Conservation (phyloP, 371 early-diverging fungal species). For the Haplosporangium sp. region DNA sequence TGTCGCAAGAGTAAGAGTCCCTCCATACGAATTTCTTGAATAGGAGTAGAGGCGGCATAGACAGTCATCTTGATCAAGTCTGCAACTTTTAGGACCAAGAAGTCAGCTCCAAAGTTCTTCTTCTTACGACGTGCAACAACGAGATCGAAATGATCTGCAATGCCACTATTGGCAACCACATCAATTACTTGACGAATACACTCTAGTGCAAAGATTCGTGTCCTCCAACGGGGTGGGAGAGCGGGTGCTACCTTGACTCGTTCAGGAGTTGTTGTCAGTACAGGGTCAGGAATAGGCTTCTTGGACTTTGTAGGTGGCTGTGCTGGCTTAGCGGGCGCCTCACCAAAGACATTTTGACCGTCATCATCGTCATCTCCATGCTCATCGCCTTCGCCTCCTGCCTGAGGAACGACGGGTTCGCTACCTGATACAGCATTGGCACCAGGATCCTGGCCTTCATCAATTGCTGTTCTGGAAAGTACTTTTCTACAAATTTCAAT, state of each 20-base stretch:
- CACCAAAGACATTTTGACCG: constrained; percentile 48
- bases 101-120: constrained; percentile 76
- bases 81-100: constrained; percentile 78
- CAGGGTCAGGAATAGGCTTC: constrained; percentile 24
- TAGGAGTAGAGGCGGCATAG: constrained; percentile 86
- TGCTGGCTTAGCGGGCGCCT: constrained; percentile 20
- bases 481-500: constrained; percentile 86
- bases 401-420: constrained; percentile 22
- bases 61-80: constrained; percentile 91
- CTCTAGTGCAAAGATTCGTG: constrained; percentile 85
- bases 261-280: constrained; percentile 11
- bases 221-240: constrained; percentile 89
- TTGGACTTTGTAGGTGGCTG: constrained; percentile 19
- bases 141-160: constrained; percentile 79
- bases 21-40: constrained; percentile 81
- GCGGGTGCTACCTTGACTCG: constrained; percentile 38
- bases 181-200: constrained; percentile 79
- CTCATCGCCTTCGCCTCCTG: constrained; percentile 49
- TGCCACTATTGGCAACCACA: constrained; percentile 67
- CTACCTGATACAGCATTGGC: constrained; percentile 10
- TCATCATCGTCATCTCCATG: constrained; percentile 61
- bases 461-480: constrained; percentile 68
- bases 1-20: constrained; percentile 81
- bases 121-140: constrained; percentile 67
- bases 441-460: constrained; percentile 37